Evolutionary conservation across 345 rosid species (phyloP).

Genomic region (Geranium rotundifolium): DNA sequence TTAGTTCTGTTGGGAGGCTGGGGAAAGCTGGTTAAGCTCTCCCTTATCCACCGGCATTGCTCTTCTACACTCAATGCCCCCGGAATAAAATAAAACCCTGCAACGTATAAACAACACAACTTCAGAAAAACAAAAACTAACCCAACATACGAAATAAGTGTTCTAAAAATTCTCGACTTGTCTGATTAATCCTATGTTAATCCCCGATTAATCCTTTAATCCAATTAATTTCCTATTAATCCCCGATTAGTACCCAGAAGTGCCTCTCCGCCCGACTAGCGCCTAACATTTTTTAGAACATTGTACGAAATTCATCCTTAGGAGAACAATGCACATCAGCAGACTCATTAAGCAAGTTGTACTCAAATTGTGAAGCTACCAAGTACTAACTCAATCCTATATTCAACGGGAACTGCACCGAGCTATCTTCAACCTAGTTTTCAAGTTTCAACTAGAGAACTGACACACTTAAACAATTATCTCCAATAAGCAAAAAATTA

Average conservation of each 20-base stretch:
- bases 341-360: background rate
- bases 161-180: no score
- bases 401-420: background rate
- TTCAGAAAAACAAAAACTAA: background rate
- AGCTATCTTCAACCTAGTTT: background rate
- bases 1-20: slow-evolving; percentile 93
- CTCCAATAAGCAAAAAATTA: background rate
- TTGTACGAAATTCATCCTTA: background rate
- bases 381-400: background rate
- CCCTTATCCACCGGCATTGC: slow-evolving; percentile 77
- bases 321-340: background rate
- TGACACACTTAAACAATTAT: background rate
- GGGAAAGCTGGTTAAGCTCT: slow-evolving; percentile 55
- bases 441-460: background rate
- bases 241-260: no score
- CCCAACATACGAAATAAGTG: background rate
- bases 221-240: no score
- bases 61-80: slow-evolving; percentile 63
- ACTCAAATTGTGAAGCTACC: background rate
- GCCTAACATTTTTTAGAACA: no score
- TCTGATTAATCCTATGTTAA: no score
- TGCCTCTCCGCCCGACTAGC: no score
- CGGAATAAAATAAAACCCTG: slow-evolving; percentile 78
- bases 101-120: background rate
- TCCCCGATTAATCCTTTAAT: no score